phyloP scores from a whole-genome alignment of 352 stramenopile genomes.

The Pilasporangium apinafurcum region DNA sequence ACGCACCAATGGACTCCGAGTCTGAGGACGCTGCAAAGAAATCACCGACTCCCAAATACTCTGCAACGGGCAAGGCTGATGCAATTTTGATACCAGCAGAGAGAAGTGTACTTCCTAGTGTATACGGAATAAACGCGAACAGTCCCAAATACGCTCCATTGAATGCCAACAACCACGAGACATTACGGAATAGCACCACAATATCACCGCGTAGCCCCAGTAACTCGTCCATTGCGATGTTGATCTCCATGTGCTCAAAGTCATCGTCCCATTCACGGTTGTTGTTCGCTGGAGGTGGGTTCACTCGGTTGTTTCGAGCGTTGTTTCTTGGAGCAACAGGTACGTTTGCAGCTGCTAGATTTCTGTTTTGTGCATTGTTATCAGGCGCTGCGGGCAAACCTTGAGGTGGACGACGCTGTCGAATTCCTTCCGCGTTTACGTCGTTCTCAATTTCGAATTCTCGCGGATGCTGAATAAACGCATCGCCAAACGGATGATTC shows the following conservation, averaged over 20 bases:
- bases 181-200: conserved; percentile 92
- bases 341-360: conserved; percentile 3
- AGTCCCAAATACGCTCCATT: conserved; percentile 96
- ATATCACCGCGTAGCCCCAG: conserved; percentile 94
- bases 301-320: conserved; percentile 22
- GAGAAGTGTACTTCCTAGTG: conserved; percentile 87
- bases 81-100: conserved; percentile 62
- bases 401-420: conserved; percentile 23
- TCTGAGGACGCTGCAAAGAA: conserved; percentile 11
- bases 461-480: conserved; percentile 30
- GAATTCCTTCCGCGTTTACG: conserved; percentile 19
- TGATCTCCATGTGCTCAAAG: conserved; percentile 91
- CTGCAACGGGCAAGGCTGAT: conserved; percentile 33
- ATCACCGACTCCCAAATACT: conserved; percentile 11
- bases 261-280: conserved; percentile 82
- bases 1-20: conserved; percentile 19
- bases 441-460: conserved; percentile 16
- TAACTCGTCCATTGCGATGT: conserved; percentile 96
- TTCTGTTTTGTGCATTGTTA: conserved; percentile 2
- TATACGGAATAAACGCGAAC: conserved; percentile 95
- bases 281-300: conserved; percentile 31
- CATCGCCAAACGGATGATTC: conserved; percentile 31
- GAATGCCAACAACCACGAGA: conserved; percentile 96
- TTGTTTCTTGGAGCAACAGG: conserved; percentile 17
- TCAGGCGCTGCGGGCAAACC: not conserved